Evolutionary conservation across 768 basidiomycete species (phyloP).

Genomic region (Hygrocybe coccinea): DNA sequence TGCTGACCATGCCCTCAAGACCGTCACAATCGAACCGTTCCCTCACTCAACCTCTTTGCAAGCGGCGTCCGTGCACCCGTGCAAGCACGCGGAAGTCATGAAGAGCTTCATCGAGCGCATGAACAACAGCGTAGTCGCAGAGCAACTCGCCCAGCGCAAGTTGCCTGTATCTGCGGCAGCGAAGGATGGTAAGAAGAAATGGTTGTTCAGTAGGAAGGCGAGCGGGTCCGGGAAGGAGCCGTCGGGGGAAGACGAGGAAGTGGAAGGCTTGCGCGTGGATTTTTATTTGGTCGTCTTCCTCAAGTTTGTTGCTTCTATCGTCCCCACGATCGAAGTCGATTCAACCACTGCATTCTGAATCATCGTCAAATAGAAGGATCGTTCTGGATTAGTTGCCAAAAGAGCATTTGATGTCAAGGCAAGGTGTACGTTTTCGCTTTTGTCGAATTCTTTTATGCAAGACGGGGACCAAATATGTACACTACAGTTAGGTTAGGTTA

Average conservation of each 20-base stretch:
- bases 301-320: slow-evolving; percentile 98
- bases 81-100: slow-evolving; percentile 99
- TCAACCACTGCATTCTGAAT: slow-evolving; percentile 72
- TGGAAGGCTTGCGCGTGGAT: slow-evolving; percentile 93
- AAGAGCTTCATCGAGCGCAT: slow-evolving; percentile 99
- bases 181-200: slow-evolving; percentile 65
- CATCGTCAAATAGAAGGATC: neutral
- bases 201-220: slow-evolving; percentile 74
- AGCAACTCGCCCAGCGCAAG: slow-evolving; percentile 69
- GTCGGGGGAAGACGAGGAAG: slow-evolving; percentile 57
- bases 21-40: slow-evolving; percentile 97
- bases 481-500: no score
- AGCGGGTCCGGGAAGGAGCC: slow-evolving; percentile 48
- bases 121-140: slow-evolving; percentile 82
- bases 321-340: slow-evolving; percentile 98
- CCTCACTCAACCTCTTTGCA: slow-evolving; percentile 85
- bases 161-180: slow-evolving; percentile 25
- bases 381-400: neutral
- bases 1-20: slow-evolving; percentile 96
- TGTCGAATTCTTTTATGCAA: no score
- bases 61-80: slow-evolving; percentile 93
- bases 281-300: slow-evolving; percentile 98
- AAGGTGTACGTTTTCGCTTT: no score
- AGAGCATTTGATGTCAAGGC: neutral
- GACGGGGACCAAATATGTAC: no score